Evolutionary conservation across 2,329 filamentous ascomycete species (phyloP), one percentile per base, ranked within the genome.

Genomic region (Raffaelea albimanens): DNA sequence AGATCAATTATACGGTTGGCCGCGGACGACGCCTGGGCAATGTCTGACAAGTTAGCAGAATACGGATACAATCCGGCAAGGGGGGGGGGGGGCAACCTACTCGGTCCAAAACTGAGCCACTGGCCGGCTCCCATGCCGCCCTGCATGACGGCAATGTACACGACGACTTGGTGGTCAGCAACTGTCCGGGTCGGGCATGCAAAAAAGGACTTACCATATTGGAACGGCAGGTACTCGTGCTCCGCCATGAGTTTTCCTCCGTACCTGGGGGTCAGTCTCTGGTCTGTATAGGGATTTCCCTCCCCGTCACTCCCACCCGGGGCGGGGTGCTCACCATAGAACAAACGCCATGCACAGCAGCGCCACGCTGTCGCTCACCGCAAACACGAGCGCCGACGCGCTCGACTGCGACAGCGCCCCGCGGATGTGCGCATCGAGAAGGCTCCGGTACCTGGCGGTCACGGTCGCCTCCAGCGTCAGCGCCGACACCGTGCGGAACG

Each of bases 191-290:
- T 8, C 18, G 16, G 14, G 18, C 23, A 13, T 22, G 29, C 5
- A 18, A 31, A 22, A 7, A 4, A 14, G 2, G 11, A 41, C 51
- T 46, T 16, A 55, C 53, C 49, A 46, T 63, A 63, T 45, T 63
- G 61, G 33, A 63, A 63, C 0, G 60, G 58, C 4, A 47, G 52
- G 33, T 63, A 63, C 40, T 62, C 61, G 20, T 55, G 54, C 8
- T 58, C 53, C 7, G 60, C 55, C 56, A 63, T 57, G 25, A 61
- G 51, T 14, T 50, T 56, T 2, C 58, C 56, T 2, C 60, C 61
- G 47, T 61, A 63, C 78, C 78, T 80, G 0, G 87, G 61, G 1
- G 81, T 78, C 10, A 90, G 69, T 59, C 88, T 89, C 85, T 85
- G 90, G 1, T 83, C 82, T 43, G 42, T 29, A 29, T n/a, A 43